Evolutionary conservation across 129 eudicot species (phyloP).

Genomic region (Arctium minus): DNA sequence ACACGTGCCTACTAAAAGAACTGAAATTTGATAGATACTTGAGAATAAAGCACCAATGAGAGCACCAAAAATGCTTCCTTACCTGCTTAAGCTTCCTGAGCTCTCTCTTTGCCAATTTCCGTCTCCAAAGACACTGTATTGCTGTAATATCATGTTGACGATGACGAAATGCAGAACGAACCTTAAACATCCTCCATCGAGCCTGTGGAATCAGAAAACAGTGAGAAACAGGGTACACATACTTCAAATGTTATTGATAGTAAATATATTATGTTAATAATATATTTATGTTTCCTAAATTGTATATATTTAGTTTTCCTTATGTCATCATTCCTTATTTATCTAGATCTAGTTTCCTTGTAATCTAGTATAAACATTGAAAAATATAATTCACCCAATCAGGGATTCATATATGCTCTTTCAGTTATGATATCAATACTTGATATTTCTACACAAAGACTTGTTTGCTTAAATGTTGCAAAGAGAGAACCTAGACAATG

Average conservation of each 20-base stretch:
- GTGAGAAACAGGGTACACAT: background rate
- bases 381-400: too few relatives aligned
- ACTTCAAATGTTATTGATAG: background rate
- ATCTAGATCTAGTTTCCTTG: too few relatives aligned
- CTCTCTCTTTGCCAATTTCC: slow-evolving; percentile 82
- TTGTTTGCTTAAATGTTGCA: background rate
- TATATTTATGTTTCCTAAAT: too few relatives aligned
- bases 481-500: background rate
- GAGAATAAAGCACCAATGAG: background rate
- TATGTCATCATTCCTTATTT: too few relatives aligned
- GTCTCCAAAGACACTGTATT: slow-evolving; percentile 93
- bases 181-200: slow-evolving; percentile 75
- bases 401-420: too few relatives aligned
- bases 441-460: background rate
- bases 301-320: too few relatives aligned
- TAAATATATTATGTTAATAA: too few relatives aligned
- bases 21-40: background rate
- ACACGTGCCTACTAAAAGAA: background rate
- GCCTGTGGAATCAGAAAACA: slow-evolving; percentile 41
- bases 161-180: slow-evolving; percentile 67
- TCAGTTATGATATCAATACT: background rate
- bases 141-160: slow-evolving; percentile 74
- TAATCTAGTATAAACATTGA: too few relatives aligned
- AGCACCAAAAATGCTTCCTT: slow-evolving; percentile 2
- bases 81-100: slow-evolving; percentile 83